A percentile compares a stretch with the other conserved stretches of the same genome.
These are phyloP conservation scores for Evernia prunastri DNA, from an alignment of 495 filamentous ascomycete genomes.

Conservation along the genomic window DNA sequence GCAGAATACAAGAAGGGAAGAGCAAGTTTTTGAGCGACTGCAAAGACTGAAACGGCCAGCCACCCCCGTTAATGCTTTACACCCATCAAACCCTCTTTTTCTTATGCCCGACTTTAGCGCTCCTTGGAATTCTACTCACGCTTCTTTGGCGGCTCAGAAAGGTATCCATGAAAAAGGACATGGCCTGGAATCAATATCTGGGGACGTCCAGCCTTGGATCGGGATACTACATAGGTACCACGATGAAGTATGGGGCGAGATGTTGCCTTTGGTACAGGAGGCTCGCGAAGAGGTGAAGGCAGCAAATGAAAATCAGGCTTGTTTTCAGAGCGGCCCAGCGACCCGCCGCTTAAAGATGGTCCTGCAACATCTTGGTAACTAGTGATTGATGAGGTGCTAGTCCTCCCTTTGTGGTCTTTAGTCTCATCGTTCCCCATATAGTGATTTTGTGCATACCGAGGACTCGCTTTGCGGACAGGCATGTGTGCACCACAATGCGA, in stretches of 20 bases:
- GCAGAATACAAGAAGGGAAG: not conserved
- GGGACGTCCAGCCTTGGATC: constrained; percentile 46
- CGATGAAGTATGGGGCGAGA: constrained; percentile 74
- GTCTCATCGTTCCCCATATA: not conserved
- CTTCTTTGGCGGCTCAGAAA: not conserved
- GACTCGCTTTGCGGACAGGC: not conserved
- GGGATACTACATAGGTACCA: constrained; percentile 59
- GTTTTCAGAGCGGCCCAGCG: constrained; percentile 37
- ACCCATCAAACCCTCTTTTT: constrained; percentile 5
- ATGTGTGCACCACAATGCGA: not conserved
- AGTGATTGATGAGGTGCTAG: not conserved
- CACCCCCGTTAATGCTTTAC: constrained; percentile 22
- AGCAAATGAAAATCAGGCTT: constrained; percentile 24
- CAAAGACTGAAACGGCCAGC: not conserved
- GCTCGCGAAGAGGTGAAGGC: constrained; percentile 54
- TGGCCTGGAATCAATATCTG: constrained; percentile 14
- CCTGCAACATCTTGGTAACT: constrained; percentile 37
- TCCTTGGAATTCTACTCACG: constrained; percentile 6
- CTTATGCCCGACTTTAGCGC: constrained; percentile 43
- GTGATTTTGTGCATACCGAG: not conserved
- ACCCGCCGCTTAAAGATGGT: constrained; percentile 46
- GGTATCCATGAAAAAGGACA: not conserved
- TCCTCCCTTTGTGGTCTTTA: not conserved
- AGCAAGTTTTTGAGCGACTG: not conserved
- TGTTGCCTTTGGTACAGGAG: constrained; percentile 53